Evolutionary conservation across 108 stramenopile genomes (phyloP), one percentile per base, ranked within the genome.

Genomic region (Cyclotella cryptica): DNA sequence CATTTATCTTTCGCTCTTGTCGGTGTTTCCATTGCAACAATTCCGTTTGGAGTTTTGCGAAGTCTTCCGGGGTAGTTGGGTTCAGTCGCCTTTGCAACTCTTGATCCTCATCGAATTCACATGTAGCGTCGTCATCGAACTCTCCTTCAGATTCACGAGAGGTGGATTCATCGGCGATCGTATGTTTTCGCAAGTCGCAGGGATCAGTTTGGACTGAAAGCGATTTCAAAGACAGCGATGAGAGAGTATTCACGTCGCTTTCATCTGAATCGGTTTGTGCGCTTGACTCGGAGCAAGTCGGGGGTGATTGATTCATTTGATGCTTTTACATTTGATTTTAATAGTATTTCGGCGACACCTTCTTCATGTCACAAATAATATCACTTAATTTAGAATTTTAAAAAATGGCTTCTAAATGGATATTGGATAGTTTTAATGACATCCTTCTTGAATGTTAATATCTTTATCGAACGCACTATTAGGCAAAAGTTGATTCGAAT

Each of bases 11-110:
- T 19, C 60, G 66, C 22, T 80, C 67, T 60, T 80, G 66, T 11
- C 72, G 79, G 43, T 67, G 66, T 29, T 67, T 72, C 79, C 79
- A 80, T 69, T 68, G 60, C 4, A 80, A 17, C 51, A 80, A 42
- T 49, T 80, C 79, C 18, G 59, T 28, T 55, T 74, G 66, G 19
- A 80, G 66, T 39, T 40, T 57, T 61, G 22, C 72, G 45, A 80
- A 80, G 53, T 80, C 79, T 42, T 73, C 61, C 29, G 71, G 72
- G 35, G 17, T 45, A 46, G 55, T 73, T 40, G 79, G 79, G 21
- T 80, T 60, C 9, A 74, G 60, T 14, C 79, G 72, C 58, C 68
- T 21, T 30, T 69, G 79, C 19, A 80, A 41, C 54, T 73, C 54
- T 24, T 66, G 19, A 18, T 75, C 44, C 18, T 58, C 55, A 52